A percentile compares a stretch with the other conserved stretches of the same genome.
phyloP scores from a whole-genome alignment of 1,284 basidiomycete genomes.

The Moesziomyces aphidis region DNA sequence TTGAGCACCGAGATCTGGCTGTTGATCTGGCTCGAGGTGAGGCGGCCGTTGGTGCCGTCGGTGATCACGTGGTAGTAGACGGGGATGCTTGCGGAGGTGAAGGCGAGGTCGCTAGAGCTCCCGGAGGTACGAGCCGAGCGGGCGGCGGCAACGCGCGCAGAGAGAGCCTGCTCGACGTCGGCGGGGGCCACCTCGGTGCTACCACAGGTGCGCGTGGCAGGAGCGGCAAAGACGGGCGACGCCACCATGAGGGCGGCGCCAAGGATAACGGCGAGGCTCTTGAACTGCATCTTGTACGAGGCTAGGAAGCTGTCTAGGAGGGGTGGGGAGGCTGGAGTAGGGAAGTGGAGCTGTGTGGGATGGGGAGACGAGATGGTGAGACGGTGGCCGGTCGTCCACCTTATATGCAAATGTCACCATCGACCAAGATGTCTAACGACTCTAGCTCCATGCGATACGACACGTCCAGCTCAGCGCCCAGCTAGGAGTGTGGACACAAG shows the following conservation, averaged over 20 bases:
- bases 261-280: slow-evolving; percentile 19
- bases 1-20: slow-evolving; percentile 73
- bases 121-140: slow-evolving; percentile 1
- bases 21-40: slow-evolving; percentile 30
- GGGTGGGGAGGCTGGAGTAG: no score
- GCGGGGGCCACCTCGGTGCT: slow-evolving; percentile 19
- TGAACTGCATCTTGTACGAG: slow-evolving; percentile 32
- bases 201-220: slow-evolving; percentile 18
- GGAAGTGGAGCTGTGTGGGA: not conserved
- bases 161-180: slow-evolving; percentile 20
- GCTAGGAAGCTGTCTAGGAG: not conserved
- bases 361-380: not conserved
- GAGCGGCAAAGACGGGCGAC: slow-evolving; percentile 19
- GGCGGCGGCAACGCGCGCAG: slow-evolving; percentile 11
- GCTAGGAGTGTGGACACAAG: not conserved
- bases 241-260: slow-evolving; percentile 16
- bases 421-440: no score
- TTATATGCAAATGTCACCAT: no score
- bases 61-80: slow-evolving; percentile 53
- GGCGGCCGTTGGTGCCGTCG: slow-evolving; percentile 41
- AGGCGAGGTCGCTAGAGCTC: slow-evolving; percentile 3
- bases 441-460: no score
- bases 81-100: slow-evolving; percentile 29
- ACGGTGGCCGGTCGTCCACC: no score
- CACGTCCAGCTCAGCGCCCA: no score